A percentile compares a stretch with the other conserved stretches of the same genome.
Evolutionary conservation across 1,284 basidiomycete genomes (phyloP).

Genomic region (Ganoderma sinense): DNA sequence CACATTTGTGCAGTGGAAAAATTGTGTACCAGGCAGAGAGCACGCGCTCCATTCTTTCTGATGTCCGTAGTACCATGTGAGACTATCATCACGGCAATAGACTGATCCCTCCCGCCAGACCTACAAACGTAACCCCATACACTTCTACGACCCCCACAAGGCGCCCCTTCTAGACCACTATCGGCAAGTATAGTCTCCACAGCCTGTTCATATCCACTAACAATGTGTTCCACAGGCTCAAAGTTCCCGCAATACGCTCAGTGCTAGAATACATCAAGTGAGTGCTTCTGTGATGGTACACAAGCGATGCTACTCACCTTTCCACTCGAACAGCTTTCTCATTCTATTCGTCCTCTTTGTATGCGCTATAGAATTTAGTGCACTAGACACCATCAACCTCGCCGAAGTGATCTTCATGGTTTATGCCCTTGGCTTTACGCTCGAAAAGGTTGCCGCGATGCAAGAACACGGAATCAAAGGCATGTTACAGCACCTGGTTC

Average conservation of each 20-base stretch:
- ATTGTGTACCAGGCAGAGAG: conserved; percentile 92
- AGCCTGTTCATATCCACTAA: background rate
- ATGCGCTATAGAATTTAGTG: conserved; percentile 80
- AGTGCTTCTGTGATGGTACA: conserved; percentile 5
- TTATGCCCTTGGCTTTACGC: conserved; percentile 86
- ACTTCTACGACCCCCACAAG: conserved; percentile 94
- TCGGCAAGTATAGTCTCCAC: conserved; percentile 54
- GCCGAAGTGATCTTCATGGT: conserved; percentile 82
- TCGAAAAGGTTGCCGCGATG: conserved; percentile 94
- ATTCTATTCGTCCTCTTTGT: conserved; percentile 87
- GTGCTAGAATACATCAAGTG: conserved; percentile 90
- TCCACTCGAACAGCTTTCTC: conserved; percentile 66
- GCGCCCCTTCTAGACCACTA: conserved; percentile 95
- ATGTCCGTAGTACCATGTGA: conserved; percentile 57
- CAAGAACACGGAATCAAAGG: conserved; percentile 93
- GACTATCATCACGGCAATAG: background rate
- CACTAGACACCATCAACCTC: conserved; percentile 65
- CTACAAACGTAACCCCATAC: conserved; percentile 91
- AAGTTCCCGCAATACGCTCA: conserved; percentile 91
- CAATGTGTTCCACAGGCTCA: conserved; percentile 61
- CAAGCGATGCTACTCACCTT: background rate
- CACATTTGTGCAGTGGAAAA: conserved; percentile 62
- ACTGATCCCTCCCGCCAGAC: conserved; percentile 58
- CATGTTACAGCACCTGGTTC: conserved; percentile 33
- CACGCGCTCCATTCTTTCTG: conserved; percentile 85